A percentile compares a stretch with the other conserved stretches of the same genome.
phyloP scores from a whole-genome alignment of 2,329 filamentous ascomycete genomes.

The Fusarium falciforme region DNA sequence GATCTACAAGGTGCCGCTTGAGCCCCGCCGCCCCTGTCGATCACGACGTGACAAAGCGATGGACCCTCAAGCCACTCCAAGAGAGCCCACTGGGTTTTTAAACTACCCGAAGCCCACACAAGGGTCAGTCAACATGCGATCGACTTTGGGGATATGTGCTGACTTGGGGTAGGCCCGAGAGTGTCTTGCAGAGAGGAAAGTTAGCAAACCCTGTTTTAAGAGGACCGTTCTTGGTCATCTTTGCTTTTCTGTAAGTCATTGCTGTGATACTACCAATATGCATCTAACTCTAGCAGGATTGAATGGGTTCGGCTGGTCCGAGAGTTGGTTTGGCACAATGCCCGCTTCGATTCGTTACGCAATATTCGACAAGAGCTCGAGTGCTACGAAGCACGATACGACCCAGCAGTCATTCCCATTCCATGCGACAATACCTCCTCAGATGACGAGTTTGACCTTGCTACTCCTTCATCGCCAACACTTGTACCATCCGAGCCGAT shows the following conservation, averaged over 20 bases:
- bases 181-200: background rate
- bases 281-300: constrained; percentile 12
- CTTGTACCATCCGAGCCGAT: background rate
- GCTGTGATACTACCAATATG: rapidly evolving
- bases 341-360: constrained; percentile 69
- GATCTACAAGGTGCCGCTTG: background rate
- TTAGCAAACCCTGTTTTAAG: constrained; percentile 8
- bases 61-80: background rate
- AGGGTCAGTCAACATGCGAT: background rate
- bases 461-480: background rate
- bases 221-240: background rate
- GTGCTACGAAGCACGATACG: constrained; percentile 59
- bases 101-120: constrained; percentile 14
- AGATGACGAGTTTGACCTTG: constrained; percentile 44
- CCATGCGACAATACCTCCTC: constrained; percentile 49
- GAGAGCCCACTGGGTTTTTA: background rate
- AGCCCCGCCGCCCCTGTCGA: background rate
- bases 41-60: background rate
- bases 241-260: constrained; percentile 6
- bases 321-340: constrained; percentile 64
- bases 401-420: constrained; percentile 58
- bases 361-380: constrained; percentile 63
- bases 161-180: background rate
- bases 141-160: rapidly evolving
- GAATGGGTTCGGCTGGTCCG: constrained; percentile 34